Evolutionary conservation across 2,329 filamentous ascomycete species (phyloP).

Genomic region (Penicillium thymicola): DNA sequence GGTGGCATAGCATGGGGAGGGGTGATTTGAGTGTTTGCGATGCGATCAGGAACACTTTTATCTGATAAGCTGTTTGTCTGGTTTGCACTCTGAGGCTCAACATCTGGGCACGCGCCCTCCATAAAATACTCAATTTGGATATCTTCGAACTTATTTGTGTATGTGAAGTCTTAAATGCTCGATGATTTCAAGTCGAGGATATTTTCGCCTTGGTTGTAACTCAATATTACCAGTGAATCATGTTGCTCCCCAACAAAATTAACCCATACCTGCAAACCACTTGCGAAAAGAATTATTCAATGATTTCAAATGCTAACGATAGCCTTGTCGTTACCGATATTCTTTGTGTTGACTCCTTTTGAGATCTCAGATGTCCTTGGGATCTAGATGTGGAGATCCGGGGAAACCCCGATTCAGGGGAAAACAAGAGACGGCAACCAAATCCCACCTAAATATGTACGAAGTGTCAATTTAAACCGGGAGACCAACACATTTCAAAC

Average conservation of each 20-base stretch:
- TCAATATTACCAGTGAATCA: too few species aligned
- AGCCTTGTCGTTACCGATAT: neutral
- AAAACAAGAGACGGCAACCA: neutral
- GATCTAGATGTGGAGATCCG: neutral
- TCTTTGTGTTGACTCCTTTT: neutral
- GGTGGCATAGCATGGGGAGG: slow-evolving; percentile 19
- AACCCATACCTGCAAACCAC: neutral
- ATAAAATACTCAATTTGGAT: neutral
- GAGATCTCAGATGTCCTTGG: neutral
- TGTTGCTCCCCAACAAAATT: neutral
- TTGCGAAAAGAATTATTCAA: neutral
- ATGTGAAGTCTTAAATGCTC: neutral
- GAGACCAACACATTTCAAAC: neutral
- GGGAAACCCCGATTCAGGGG: slow-evolving; percentile 5
- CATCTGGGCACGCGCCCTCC: neutral
- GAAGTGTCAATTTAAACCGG: too few species aligned
- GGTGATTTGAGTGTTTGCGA: slow-evolving; percentile 9
- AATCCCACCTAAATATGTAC: neutral
- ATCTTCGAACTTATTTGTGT: neutral
- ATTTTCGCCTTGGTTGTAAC: neutral
- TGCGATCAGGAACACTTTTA: slow-evolving; percentile 16
- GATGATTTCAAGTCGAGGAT: neutral
- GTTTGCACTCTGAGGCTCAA: slow-evolving; percentile 14
- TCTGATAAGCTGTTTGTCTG: slow-evolving; percentile 24
- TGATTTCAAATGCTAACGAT: neutral